phyloP scores from a whole-genome alignment of 2,329 filamentous ascomycete genomes.

The Colletotrichum tofieldiae region DNA sequence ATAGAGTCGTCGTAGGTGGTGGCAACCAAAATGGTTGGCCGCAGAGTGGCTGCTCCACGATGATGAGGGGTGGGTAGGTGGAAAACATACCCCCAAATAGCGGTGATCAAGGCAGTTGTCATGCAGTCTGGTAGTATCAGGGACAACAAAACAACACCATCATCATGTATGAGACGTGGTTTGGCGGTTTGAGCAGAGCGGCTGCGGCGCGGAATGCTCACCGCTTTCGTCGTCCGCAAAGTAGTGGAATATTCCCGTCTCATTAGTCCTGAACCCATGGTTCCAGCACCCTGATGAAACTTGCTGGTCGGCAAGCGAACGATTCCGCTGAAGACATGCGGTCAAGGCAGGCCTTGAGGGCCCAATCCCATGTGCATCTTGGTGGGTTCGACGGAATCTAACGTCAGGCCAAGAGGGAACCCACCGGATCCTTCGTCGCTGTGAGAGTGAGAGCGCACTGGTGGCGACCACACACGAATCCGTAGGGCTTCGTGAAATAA shows the following conservation, averaged over 20 bases:
- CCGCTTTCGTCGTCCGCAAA: slow-evolving; percentile 10
- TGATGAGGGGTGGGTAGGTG: slow-evolving; percentile 26
- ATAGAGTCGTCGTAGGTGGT: slow-evolving; percentile 15
- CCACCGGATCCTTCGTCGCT: slow-evolving; percentile 12
- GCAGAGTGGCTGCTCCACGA: slow-evolving; percentile 12
- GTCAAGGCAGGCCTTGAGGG: slow-evolving; percentile 15
- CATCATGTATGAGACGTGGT: neutral
- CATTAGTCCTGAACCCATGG: slow-evolving; percentile 4
- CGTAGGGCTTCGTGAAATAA: slow-evolving; percentile 19
- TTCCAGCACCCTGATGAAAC: slow-evolving; percentile 26
- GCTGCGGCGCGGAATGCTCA: slow-evolving; percentile 18
- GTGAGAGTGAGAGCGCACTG: neutral
- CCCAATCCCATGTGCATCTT: slow-evolving; percentile 6
- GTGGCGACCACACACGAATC: slow-evolving; percentile 9
- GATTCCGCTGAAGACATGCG: slow-evolving; percentile 31
- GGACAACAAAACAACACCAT: slow-evolving; percentile 5
- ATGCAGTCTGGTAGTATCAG: slow-evolving; percentile 21
- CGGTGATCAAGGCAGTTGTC: slow-evolving; percentile 16
- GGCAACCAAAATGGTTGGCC: slow-evolving; percentile 13
- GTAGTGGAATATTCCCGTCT: neutral
- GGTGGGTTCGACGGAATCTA: slow-evolving; percentile 21
- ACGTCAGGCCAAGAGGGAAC: slow-evolving; percentile 18
- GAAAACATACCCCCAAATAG: slow-evolving; percentile 12
- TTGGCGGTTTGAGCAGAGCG: slow-evolving; percentile 1
- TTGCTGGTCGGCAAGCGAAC: slow-evolving; percentile 20